Conservation (phyloP, 1,284 basidiomycete genomes). For the Ustilago shanxiensis region DNA sequence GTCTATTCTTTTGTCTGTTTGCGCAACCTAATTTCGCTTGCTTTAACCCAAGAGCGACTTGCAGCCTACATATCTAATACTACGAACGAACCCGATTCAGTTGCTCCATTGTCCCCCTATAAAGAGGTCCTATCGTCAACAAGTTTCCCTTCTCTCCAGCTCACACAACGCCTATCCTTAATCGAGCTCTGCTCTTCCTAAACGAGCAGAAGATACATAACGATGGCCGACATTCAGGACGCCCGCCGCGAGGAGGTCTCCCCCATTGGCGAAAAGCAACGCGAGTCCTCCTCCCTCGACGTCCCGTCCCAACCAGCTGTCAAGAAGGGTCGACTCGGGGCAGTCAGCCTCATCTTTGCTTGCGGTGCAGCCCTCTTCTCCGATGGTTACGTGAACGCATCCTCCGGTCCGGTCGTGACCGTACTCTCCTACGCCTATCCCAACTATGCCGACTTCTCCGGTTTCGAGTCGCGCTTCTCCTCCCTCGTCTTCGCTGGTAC, state of each 20-base stretch:
- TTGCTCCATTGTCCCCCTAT: conserved; percentile 2
- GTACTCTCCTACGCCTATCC: conserved; percentile 53
- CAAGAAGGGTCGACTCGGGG: conserved; percentile 37
- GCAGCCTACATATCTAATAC: background rate
- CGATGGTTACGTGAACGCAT: conserved; percentile 66
- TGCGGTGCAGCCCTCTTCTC: conserved; percentile 66
- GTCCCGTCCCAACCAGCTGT: conserved; percentile 18
- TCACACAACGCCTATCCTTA: background rate
- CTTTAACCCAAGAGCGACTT: background rate
- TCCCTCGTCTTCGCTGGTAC: conserved; percentile 72
- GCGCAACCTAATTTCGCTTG: background rate
- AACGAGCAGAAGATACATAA: background rate
- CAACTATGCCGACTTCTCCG: conserved; percentile 30
- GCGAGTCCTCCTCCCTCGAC: conserved; percentile 3
- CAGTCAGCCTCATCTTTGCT: conserved; percentile 59
- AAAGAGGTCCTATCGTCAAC: background rate
- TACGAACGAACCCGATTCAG: background rate
- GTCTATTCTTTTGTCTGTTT: background rate
- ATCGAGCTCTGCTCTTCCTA: background rate
- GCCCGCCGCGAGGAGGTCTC: conserved; percentile 10
- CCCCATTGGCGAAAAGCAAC: conserved; percentile 26
- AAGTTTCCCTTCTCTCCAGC: background rate
- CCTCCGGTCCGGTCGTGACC: conserved; percentile 54
- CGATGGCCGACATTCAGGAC: conserved; percentile 31
- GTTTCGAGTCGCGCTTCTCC: conserved; percentile 55